Conservation (phyloP, 2,329 filamentous ascomycete species). For the Pseudogymnoascus sp. region DNA sequence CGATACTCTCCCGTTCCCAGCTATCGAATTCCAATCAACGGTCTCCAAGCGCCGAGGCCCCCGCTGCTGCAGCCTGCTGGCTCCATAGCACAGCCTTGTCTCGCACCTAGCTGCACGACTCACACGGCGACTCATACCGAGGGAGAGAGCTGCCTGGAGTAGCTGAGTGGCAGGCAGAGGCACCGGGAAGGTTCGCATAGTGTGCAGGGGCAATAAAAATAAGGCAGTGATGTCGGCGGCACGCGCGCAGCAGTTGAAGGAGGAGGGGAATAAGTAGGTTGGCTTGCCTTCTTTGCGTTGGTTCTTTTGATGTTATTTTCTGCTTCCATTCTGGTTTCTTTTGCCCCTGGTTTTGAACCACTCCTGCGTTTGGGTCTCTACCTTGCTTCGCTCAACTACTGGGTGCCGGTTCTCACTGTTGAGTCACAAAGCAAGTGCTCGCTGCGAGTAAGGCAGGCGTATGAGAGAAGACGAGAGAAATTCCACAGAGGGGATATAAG, state of each 20-base stretch:
- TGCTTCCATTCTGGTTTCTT: background rate
- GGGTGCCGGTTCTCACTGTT: background rate
- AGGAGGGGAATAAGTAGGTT: conserved; percentile 9
- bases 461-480: background rate
- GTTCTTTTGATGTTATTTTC: background rate
- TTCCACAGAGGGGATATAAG: background rate
- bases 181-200: background rate
- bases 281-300: background rate
- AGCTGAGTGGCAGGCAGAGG: background rate
- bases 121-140: background rate
- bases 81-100: background rate
- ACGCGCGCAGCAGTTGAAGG: conserved; percentile 3
- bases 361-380: background rate
- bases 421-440: background rate
- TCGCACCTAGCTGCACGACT: background rate
- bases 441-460: background rate
- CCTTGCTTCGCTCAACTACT: background rate
- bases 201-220: background rate
- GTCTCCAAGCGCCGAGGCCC: background rate
- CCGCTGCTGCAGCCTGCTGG: background rate
- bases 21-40: background rate
- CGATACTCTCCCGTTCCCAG: background rate
- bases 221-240: background rate
- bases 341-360: background rate
- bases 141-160: background rate